Base-by-base conservation (phyloP, 148 eudicot species). In the Silene conica region DNA sequence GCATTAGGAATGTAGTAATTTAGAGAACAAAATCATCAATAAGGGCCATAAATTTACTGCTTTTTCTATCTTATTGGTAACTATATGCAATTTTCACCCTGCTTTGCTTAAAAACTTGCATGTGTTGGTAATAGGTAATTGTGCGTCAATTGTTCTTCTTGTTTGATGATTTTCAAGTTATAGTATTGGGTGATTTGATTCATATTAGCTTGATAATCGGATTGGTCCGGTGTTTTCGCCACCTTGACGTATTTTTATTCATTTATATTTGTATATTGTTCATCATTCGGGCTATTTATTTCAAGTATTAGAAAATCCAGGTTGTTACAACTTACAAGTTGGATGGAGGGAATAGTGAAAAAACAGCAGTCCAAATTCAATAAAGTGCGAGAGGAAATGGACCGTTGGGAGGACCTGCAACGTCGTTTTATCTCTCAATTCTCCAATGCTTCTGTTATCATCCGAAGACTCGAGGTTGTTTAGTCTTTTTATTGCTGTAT, bases 351-450 rank as follows among this genome's bases (percentile, higher is more conserved):
- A 43, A 72, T 87, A 74, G 75, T 81, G 79, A 90, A 85, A 62
- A 90, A 88, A 69, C 80, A 77, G 56, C 87, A 83, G 76, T 86
- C 86, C n/a, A 88, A 78, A 14, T 83, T 86, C 71, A 82, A 45
- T 41, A 82, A 78, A 77, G 81, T 83, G 13, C 76, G 81, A 68
- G 87, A 86, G 14, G 80, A 85, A 45, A 85, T 88, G 82, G 72
- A 63, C 5, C 59, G 18, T 9, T 90, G 92, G 92, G 86, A 88
- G 14, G 75, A 81, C 46, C 84, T 83, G 71, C 96, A 90, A 73
- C 75, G 83, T 71, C 79, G 71, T 4, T 76, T 90, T 66, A 25
- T 85, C 57, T 82, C 86, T 5, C 92, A 85, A 23, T 90, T 90
- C 68, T 73, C 74, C 8, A 84, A 83, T 62, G 90, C 87, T 63